Evolutionary conservation across 2,329 filamentous ascomycete species (phyloP).

Genomic region (Zasmidium angulare): DNA sequence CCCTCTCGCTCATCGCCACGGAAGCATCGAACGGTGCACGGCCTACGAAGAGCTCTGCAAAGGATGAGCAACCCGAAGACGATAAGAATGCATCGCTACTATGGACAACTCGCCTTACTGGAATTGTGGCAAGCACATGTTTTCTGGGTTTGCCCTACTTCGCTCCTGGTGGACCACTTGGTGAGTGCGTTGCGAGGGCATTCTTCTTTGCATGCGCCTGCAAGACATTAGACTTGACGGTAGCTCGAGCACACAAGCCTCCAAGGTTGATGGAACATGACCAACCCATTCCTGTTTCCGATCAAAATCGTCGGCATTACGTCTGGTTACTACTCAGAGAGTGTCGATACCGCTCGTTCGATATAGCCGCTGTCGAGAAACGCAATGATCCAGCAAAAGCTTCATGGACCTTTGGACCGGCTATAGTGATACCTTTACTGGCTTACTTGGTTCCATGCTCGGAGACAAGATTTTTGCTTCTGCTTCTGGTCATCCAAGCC

Average conservation of each 20-base stretch:
- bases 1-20: neutral
- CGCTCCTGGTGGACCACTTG: constrained; percentile 1
- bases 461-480: constrained; percentile 7
- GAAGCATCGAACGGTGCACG: neutral
- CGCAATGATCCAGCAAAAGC: constrained; percentile 7
- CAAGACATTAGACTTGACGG: constrained; percentile 19
- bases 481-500: constrained; percentile 17
- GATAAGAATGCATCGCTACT: neutral
- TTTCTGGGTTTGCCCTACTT: neutral
- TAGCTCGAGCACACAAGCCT: constrained; percentile 12
- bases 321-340: constrained; percentile 17
- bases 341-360: constrained; percentile 25
- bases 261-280: constrained; percentile 8
- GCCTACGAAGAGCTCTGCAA: neutral
- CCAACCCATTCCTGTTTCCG: neutral
- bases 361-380: constrained; percentile 17
- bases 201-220: constrained; percentile 23
- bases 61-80: neutral
- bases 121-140: neutral
- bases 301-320: constrained; percentile 9
- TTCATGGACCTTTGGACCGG: constrained; percentile 9
- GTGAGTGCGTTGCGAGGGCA: constrained; percentile 9
- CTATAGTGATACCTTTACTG: constrained; percentile 8
- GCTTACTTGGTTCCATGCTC: constrained; percentile 7
- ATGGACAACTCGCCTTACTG: neutral